Percentiles rank a stretch among this genome's conserved stretches.
These are phyloP conservation scores for Sideroxylon spinosum DNA, from an alignment of 179 eudicot genomes.

Conservation along the genomic window DNA sequence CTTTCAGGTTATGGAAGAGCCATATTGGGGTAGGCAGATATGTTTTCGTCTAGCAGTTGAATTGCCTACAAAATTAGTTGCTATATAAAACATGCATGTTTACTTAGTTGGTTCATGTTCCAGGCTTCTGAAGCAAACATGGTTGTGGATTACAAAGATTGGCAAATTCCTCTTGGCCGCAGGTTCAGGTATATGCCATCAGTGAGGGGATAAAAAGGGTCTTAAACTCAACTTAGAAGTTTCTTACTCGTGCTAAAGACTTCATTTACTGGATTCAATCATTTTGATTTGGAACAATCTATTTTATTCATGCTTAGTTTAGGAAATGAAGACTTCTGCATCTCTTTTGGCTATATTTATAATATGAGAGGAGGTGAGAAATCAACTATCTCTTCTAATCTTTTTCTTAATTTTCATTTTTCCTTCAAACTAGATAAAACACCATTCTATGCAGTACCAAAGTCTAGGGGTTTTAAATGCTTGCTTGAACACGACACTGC, in stretches of 20 bases:
- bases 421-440: not conserved
- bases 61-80: not conserved
- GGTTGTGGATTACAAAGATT: conserved; percentile 96
- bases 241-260: not conserved
- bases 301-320: not conserved
- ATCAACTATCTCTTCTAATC: too few relatives aligned
- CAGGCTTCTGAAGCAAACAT: conserved; percentile 75
- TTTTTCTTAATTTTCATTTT: too few relatives aligned
- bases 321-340: not conserved
- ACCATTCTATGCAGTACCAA: not conserved
- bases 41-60: not conserved
- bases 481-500: not conserved
- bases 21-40: not conserved
- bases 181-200: conserved; percentile 66
- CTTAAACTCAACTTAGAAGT: not conserved
- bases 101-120: conserved; percentile 14
- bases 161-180: conserved; percentile 99
- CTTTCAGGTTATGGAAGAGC: not conserved
- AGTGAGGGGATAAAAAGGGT: not conserved
- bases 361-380: too few relatives aligned
- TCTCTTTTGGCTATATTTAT: too few relatives aligned
- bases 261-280: not conserved
- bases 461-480: not conserved
- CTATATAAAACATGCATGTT: not conserved
- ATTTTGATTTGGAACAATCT: not conserved